These are phyloP conservation scores for Aspergillus hiratsukae DNA, from an alignment of 2,329 filamentous ascomycete genomes.

Conservation along the genomic window DNA sequence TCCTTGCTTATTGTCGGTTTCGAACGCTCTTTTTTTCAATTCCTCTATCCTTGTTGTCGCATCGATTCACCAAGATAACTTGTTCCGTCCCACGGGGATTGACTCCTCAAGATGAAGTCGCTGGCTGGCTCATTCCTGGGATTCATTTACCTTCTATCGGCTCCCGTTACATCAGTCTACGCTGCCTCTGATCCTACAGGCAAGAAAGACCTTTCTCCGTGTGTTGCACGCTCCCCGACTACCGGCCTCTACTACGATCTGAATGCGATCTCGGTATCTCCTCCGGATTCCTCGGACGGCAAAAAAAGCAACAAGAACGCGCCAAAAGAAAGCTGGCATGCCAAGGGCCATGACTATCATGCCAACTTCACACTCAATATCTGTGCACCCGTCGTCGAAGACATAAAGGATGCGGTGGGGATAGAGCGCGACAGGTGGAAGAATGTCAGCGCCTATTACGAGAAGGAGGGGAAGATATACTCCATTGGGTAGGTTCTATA, in stretches of 20 bases:
- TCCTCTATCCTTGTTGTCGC: not conserved
- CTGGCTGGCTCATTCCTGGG: conserved; percentile 24
- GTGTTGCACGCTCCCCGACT: conserved; percentile 59
- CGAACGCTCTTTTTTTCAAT: not conserved
- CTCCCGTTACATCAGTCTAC: conserved; percentile 24
- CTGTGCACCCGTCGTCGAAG: conserved; percentile 47
- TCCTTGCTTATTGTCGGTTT: not conserved
- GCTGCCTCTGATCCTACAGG: conserved; percentile 39
- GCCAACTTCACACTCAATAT: conserved; percentile 50
- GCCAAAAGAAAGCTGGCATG: conserved; percentile 45
- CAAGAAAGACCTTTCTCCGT: conserved; percentile 48
- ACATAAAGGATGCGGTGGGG: conserved; percentile 44
- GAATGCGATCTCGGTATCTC: conserved; percentile 51
- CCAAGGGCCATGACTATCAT: conserved; percentile 46
- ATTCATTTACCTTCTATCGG: conserved; percentile 31
- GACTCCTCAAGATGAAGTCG: conserved; percentile 32
- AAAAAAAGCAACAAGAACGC: conserved; percentile 36
- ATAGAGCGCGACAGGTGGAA: conserved; percentile 37
- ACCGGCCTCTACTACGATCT: conserved; percentile 62
- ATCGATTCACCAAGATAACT: not conserved
- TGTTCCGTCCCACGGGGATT: conserved; percentile 2
- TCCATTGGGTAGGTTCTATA: conserved; percentile 41
- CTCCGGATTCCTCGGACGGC: conserved; percentile 40
- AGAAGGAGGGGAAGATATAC: conserved; percentile 39
- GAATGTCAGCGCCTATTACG: conserved; percentile 49